Evolutionary conservation across 2,329 filamentous ascomycete genomes (phyloP), one percentile per base, ranked within the genome.

Genomic region (Alternaria tenuissima): DNA sequence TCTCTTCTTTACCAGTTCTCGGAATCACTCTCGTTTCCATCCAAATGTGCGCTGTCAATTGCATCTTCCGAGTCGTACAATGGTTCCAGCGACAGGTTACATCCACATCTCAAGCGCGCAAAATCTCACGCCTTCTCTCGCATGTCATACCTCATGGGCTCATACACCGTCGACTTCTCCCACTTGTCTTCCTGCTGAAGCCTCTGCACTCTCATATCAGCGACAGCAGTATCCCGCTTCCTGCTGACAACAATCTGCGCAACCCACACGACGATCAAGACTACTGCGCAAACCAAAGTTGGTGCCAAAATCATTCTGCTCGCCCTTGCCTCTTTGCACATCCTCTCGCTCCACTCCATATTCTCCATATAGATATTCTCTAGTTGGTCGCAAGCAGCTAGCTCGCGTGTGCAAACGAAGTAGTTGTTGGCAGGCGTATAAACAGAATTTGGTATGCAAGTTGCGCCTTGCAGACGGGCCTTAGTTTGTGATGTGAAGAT

Each of bases 361-460:
- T 6, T 18, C 18, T 2, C 30, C 41, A 43, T 48, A 1, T 32
- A 48, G 20, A 48, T 4, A 12, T 34, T 52, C 16, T 43, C 30
- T 7, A 52, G 22, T 4, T 39, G 9, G 22, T 43, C 16, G 12
- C 55, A 57, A 14, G 55, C 55, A 32, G 47, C 55, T 1, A 52
- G 38, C 28, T 57, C 55, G 16, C 55, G 55, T 3, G 55, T 42
- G 39, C 55, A 52, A 20, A 32, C 34, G 28, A 52, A 51, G 8
- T 28, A 16, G 9, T 26, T 32, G 14, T 52, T 43, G 24, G 5
- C 5, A 4, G 28, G 30, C 4, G n/a, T 24, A 12, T 36, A 43
- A 4, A 38, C 47, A 12, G 38, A 38, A 5, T 34, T 34, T 1
- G 46, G 46, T 52, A 34, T 20, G 32, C 47, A 52, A 14, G 24